These are phyloP conservation scores for Backusella westeae DNA, from an alignment of 192 early-diverging fungal species.

Conservation along the genomic window DNA sequence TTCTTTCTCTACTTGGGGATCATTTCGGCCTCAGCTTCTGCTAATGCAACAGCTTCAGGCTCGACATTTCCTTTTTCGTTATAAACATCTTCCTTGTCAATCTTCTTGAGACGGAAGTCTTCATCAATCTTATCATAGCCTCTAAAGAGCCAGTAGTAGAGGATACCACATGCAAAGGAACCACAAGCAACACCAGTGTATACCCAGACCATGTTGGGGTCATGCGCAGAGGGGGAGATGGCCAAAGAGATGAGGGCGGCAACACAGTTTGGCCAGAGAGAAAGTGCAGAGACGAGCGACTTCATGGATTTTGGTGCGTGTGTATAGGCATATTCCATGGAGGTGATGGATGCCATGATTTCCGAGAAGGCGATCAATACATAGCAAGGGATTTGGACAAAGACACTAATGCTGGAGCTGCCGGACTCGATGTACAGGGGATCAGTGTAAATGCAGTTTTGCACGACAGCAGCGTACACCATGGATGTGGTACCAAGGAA, in stretches of 20 bases:
- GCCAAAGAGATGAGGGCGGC: conserved; percentile 58
- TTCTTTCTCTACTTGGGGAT: not conserved
- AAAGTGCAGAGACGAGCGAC: conserved; percentile 59
- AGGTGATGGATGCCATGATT: conserved; percentile 62
- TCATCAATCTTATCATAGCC: conserved; percentile 52
- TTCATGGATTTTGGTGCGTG: conserved; percentile 62
- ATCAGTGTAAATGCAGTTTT: conserved; percentile 57
- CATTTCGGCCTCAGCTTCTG: conserved; percentile 23
- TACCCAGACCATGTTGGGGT: conserved; percentile 56
- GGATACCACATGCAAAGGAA: conserved; percentile 33
- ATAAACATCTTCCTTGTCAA: not conserved
- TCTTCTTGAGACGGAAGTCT: conserved; percentile 18
- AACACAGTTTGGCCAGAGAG: conserved; percentile 55
- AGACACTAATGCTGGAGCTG: conserved; percentile 43
- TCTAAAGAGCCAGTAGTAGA: conserved; percentile 54
- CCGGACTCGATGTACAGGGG: conserved; percentile 41
- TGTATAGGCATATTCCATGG: conserved; percentile 66
- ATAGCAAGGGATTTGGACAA: conserved; percentile 56
- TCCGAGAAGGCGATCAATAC: conserved; percentile 55
- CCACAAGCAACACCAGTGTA: conserved; percentile 49
- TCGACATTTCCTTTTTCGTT: not conserved
- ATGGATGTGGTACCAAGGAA: conserved; percentile 51
- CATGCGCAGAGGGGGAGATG: conserved; percentile 48
- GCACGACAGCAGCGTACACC: conserved; percentile 58
- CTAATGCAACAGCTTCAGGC: not conserved